Conservation (phyloP, 345 rosid genomes). For the Corchorus olitorius region DNA sequence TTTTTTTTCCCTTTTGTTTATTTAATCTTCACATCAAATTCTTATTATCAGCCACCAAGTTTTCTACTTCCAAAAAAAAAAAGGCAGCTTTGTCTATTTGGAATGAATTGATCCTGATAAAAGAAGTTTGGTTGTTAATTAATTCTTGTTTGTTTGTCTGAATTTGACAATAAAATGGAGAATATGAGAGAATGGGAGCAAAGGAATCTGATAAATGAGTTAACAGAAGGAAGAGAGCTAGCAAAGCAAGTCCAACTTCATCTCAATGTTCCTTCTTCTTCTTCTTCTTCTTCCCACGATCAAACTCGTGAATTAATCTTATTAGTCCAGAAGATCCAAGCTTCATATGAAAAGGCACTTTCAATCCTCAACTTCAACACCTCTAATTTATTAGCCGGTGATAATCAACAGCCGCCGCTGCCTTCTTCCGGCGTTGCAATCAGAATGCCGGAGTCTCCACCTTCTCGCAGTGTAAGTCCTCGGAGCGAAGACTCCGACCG, state of each 20-base stretch:
- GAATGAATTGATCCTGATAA: background rate
- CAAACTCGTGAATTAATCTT: conserved; percentile 27
- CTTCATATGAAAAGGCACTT: conserved; percentile 64
- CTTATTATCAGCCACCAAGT: too few relatives aligned
- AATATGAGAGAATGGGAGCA: conserved; percentile 56
- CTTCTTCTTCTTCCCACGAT: conserved; percentile 49
- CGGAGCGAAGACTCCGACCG: conserved; percentile 70
- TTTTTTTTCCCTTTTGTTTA: background rate
- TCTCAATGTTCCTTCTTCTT: conserved; percentile 43
- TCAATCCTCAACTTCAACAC: conserved; percentile 45
- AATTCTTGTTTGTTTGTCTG: background rate
- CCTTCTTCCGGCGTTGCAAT: background rate
- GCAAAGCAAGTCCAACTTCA: conserved; percentile 54
- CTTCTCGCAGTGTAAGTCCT: conserved; percentile 57
- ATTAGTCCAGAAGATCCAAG: conserved; percentile 50
- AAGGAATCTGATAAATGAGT: conserved; percentile 51
- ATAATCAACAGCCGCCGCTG: background rate
- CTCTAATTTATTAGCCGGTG: conserved; percentile 14
- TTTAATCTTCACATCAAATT: too few relatives aligned
- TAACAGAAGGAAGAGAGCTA: conserved; percentile 60
- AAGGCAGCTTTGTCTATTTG: too few relatives aligned
- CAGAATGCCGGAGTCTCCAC: conserved; percentile 41
- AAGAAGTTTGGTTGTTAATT: background rate
- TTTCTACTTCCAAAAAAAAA: too few relatives aligned
- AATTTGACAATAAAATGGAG: conserved; percentile 25